phyloP scores from a whole-genome alignment of 768 basidiomycete species.

The Tubosaeta brunneosetosa region DNA sequence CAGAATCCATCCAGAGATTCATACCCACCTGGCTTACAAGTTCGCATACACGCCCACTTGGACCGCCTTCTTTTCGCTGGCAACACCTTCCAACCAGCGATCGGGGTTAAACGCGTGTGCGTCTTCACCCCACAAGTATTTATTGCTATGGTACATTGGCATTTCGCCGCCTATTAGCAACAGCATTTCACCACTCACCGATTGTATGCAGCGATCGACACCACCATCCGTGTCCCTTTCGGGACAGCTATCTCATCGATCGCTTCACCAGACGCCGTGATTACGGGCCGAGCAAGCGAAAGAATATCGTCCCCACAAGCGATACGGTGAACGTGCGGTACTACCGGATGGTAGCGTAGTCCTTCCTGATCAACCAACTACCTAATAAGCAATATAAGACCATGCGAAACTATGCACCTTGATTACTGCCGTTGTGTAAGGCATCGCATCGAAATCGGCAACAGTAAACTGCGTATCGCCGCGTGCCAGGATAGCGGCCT shows the following conservation, averaged over 20 bases:
- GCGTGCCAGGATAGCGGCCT: not conserved
- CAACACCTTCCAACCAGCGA: slow-evolving; percentile 21
- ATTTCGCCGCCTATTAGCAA: not conserved
- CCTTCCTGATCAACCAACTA: slow-evolving; percentile 20
- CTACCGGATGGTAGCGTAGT: slow-evolving; percentile 45
- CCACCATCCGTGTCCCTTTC: slow-evolving; percentile 32
- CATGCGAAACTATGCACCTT: slow-evolving; percentile 7
- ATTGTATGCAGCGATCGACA: slow-evolving; percentile 29
- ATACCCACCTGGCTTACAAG: slow-evolving; percentile 13
- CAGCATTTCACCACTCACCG: not conserved
- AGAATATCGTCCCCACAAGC: slow-evolving; percentile 47
- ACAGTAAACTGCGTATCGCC: slow-evolving; percentile 1
- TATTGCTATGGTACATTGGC: slow-evolving; percentile 11
- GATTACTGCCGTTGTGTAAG: slow-evolving; percentile 34
- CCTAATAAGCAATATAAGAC: too few relatives aligned
- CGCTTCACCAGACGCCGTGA: slow-evolving; percentile 31
- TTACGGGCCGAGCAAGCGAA: not conserved
- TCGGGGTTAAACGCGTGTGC: slow-evolving; percentile 31
- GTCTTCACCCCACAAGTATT: slow-evolving; percentile 29
- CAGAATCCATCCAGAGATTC: not conserved
- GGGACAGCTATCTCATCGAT: slow-evolving; percentile 26
- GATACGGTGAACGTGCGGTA: slow-evolving; percentile 50
- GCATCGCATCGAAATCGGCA: slow-evolving; percentile 50
- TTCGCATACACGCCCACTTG: slow-evolving; percentile 29
- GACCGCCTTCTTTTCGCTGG: slow-evolving; percentile 14